Base-by-base conservation (phyloP, 2,329 filamentous ascomycete genomes). In the Fusarium austroafricanum region DNA sequence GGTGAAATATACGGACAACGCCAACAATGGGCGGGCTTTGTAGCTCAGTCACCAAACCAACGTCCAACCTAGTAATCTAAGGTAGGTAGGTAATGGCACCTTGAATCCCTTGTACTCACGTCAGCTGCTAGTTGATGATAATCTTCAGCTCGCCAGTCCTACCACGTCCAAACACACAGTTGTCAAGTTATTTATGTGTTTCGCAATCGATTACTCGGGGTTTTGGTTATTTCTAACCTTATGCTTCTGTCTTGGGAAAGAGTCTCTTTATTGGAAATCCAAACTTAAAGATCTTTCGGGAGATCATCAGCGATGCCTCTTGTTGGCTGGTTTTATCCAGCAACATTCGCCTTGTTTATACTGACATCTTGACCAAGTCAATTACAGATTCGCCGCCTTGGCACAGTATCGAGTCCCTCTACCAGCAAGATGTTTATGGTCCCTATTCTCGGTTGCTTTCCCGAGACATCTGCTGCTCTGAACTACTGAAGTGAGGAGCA, bases 41-140 rank as follows among this genome's bases (percentile, higher is more conserved):
- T 31, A 52, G 26, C 21, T 49, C 33, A 46, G 54, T 47, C 49
- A 38, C 39, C 44, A 44, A 67, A n/a, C 20, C 59, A 21, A 45
- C 17, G 23, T 37, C 45, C 43, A 28, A 45, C 20, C 42, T 26
- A 26, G 4, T 23, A n/a, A n/a, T n/a, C n/a, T n/a, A n/a, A n/a
- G n/a, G n/a, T n/a, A n/a, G n/a, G n/a, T n/a, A n/a, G 26, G 26
- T 26, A 45, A 64, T 21, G 20, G 38, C 35, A 37, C 23, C 33
- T 37, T 28, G 33, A 49, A 29, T 61, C 46, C 43, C 44, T 43
- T 18, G 14, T 50, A 44, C 67, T 70, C 67, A 70, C 67, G 63
- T 70, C 67, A 70, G 67, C 67, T 56, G 45, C 37, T 54, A 68
- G 58, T 60, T 47, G 52, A 46, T 31, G 18, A 45, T 44, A 39